Conservation (phyloP, 1,284 basidiomycete genomes). For the Ceratobasidium sp. region DNA sequence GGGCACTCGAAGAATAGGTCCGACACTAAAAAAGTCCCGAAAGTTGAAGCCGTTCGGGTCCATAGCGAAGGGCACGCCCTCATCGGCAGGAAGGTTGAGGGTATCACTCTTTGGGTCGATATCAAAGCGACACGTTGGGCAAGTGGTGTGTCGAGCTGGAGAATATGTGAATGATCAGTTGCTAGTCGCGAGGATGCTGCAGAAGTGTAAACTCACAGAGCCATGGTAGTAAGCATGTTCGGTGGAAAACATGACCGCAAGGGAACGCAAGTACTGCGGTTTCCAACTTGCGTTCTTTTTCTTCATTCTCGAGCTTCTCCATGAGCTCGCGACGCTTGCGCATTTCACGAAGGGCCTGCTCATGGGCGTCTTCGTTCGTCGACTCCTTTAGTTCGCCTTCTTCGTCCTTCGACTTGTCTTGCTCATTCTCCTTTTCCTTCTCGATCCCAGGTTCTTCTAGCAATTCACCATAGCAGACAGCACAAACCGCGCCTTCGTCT, state of each 20-base stretch:
- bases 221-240: constrained; percentile 79
- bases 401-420: constrained; percentile 14
- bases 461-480: constrained; percentile 35
- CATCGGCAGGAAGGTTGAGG: constrained; percentile 29
- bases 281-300: constrained; percentile 30
- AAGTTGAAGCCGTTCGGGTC: constrained; percentile 28
- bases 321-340: constrained; percentile 31
- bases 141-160: constrained; percentile 79
- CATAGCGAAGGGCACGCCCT: not conserved
- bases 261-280: constrained; percentile 68
- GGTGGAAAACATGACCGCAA: constrained; percentile 81
- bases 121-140: constrained; percentile 81
- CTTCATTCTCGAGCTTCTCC: constrained; percentile 31
- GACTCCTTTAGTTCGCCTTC: not conserved
- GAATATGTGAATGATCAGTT: not conserved
- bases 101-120: constrained; percentile 73
- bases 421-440: constrained; percentile 20
- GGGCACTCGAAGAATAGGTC: constrained; percentile 30
- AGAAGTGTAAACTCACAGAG: constrained; percentile 58
- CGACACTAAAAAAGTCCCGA: constrained; percentile 31
- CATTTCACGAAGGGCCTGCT: constrained; percentile 16
- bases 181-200: not conserved
- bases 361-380: constrained; percentile 8
- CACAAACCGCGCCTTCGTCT: constrained; percentile 33
- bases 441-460: constrained; percentile 40